Evolutionary conservation across 2,329 filamentous ascomycete species (phyloP).

Genomic region (Xylariomycetidae sp.): DNA sequence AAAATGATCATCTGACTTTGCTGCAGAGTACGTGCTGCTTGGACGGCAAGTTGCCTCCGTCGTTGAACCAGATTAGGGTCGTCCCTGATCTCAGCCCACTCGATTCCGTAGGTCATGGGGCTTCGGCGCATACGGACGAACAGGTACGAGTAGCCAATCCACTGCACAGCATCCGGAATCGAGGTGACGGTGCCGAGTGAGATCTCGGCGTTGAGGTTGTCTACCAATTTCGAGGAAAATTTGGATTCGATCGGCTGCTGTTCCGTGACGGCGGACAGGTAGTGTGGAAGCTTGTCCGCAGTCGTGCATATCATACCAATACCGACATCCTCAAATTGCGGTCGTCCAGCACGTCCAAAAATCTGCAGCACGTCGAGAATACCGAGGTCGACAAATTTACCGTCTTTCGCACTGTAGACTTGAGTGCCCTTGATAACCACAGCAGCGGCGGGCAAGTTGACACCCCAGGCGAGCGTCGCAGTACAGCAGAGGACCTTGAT

Average conservation of each 20-base stretch:
- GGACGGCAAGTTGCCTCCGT: slow-evolving; percentile 77
- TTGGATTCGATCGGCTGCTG: slow-evolving; percentile 97
- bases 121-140: slow-evolving; percentile 96
- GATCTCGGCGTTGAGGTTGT: slow-evolving; percentile 95
- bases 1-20: slow-evolving; percentile 98
- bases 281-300: slow-evolving; percentile 87
- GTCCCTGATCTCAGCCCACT: slow-evolving; percentile 83
- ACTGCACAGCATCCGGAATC: slow-evolving; percentile 86
- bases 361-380: slow-evolving; percentile 97
- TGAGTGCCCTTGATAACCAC: slow-evolving; percentile 98
- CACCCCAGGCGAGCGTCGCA: slow-evolving; percentile 95
- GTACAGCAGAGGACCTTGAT: slow-evolving; percentile 97
- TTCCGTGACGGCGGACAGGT: slow-evolving; percentile 86
- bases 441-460: slow-evolving; percentile 93
- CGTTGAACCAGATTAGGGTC: slow-evolving; percentile 84
- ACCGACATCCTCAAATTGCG: slow-evolving; percentile 94
- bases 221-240: slow-evolving; percentile 88
- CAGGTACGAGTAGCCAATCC: slow-evolving; percentile 96
- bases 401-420: slow-evolving; percentile 91
- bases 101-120: slow-evolving; percentile 87
- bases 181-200: slow-evolving; percentile 91
- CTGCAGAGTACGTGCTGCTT: slow-evolving; percentile 81
- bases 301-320: slow-evolving; percentile 98
- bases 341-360: slow-evolving; percentile 94
- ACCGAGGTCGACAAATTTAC: slow-evolving; percentile 92